Conservation (phyloP, 495 filamentous ascomycete genomes). For the Tuber melanosporum region DNA sequence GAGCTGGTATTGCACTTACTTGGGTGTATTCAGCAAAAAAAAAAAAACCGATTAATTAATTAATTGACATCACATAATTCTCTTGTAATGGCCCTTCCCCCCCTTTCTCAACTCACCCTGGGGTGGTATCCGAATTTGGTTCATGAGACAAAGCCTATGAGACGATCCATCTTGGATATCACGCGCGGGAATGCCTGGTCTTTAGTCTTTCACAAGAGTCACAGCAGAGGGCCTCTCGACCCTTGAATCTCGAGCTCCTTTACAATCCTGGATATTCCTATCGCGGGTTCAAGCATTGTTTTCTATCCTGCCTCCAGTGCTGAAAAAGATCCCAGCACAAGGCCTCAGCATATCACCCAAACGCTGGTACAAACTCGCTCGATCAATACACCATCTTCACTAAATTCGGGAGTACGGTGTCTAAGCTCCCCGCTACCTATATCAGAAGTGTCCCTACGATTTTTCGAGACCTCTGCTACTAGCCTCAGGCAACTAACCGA, state of each 20-base stretch:
- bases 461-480: not conserved
- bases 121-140: not conserved
- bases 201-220: not conserved
- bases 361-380: not conserved
- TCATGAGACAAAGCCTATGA: not conserved
- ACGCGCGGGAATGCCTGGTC: not conserved
- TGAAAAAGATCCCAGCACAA: not conserved
- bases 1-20: not conserved
- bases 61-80: not conserved
- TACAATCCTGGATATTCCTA: not conserved
- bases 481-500: not conserved
- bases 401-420: not conserved
- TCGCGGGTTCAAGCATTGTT: not conserved
- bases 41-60: not conserved
- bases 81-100: not conserved
- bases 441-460: not conserved
- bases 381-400: not conserved
- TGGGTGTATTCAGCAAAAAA: not conserved
- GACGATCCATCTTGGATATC: not conserved
- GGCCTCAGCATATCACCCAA: too few species aligned
- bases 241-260: not conserved
- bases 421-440: not conserved
- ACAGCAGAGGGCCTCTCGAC: not conserved
- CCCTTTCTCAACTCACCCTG: not conserved
- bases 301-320: not conserved